Evolutionary conservation across 208 protist genomes (phyloP), one percentile per base, ranked within the genome.

Genomic region (Trypanosoma mega): DNA sequence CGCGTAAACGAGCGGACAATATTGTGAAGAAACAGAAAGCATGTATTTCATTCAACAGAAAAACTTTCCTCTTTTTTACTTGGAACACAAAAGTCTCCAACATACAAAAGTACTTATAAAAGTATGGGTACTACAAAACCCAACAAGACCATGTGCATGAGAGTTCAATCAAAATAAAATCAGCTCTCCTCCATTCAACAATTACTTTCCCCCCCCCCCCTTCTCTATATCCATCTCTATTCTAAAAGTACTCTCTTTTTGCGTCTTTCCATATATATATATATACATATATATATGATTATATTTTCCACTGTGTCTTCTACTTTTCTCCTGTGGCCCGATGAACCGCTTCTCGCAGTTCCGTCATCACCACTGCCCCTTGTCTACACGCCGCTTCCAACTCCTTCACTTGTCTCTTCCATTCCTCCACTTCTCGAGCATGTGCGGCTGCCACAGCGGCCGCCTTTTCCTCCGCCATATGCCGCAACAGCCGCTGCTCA

Each of bases 351-450:
- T 89, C 85, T 12, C 85, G 75, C 30, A 92, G 68, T 29, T 75
- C 74, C 11, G 80, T 60, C 55, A 92, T 92, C 2, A 86, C 85
- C 9, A 43, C 36, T 0, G 78, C 74, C 51, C 83, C 86, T 24
- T 68, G 60, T 16, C 59, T 72, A 43, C 80, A 89, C 8, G 76
- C 73, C 33, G 61, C 49, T 55, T 94, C 83, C 20, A 90, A 18
- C 16, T 2, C 21, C 23, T 45, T 24, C 31, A 52, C 36, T 39
- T 8, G 29, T 8, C 9, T 27, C 18, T 26, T 37, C 3, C 59
- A 34, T 48, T 64, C 57, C 18, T 64, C 44, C 34, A n/a, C n/a
- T n/a, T n/a, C n/a, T n/a, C n/a, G n/a, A n/a, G n/a, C n/a, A n/a
- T n/a, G n/a, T n/a, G n/a, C n/a, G n/a, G n/a, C n/a, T n/a, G n/a